Evolutionary conservation across 441 rosid genomes (phyloP), one percentile per base, ranked within the genome.

Genomic region (Brassica hybrid): DNA sequence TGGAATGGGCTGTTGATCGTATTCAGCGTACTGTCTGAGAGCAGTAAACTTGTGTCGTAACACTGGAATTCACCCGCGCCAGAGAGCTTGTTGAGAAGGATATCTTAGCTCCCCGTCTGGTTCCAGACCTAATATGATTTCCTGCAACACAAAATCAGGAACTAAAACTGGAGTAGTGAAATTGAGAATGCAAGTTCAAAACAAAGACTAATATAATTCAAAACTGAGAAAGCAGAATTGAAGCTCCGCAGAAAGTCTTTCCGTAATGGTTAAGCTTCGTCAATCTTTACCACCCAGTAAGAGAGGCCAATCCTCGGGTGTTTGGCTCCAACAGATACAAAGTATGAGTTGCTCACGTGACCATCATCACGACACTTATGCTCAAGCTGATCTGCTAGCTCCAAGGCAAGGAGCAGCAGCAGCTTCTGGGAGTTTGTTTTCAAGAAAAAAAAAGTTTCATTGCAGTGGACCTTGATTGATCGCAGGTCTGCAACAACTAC

Each of bases 61-160:
- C 97, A 94, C 77, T 94, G 34, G 34, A 30, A 30, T 30, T 30
- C 34, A 30, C 34, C 34, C 34, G 34, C 34, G 34, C 34, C 34
- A 30, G 34, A 30, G 34, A 30, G 34, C 34, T 30, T 30, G 34
- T 30, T 30, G 34, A 30, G 34, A 30, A 30, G 95, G 77, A 94
- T 92, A 92, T 38, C 86, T 81, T 11, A 92, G 90, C 82, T 92
- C 96, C 95, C 34, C 92, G 13, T 91, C 90, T 30, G 95, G 97
- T 74, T 97, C 97, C 38, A 94, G 83, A 72, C 97, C 88, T 86
- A 94, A 78, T 14, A 94, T 85, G 78, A 92, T 84, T 8, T 92
- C 93, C 98, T 94, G 85, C 43, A 87, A 80, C 12, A 65, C 14
- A 9, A 52, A 71, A 61, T 10, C 71, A 69, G 45, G 1, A 66